phyloP scores from a whole-genome alignment of 192 early-diverging fungal species.

The Rhizophagus prolifer region DNA sequence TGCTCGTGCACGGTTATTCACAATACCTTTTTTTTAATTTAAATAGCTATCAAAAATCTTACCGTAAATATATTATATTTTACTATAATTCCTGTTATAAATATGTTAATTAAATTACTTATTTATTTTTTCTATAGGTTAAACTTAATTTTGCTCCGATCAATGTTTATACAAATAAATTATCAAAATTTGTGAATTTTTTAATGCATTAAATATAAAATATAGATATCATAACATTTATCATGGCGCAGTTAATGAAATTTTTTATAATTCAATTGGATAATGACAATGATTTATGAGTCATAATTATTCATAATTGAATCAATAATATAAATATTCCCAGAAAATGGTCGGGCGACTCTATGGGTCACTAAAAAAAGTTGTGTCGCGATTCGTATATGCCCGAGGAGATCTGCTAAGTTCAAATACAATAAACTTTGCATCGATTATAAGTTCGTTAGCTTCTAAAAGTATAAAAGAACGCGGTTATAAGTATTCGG shows the following conservation, averaged over 20 bases:
- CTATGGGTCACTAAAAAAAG: too few relatives aligned
- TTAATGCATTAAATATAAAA: too few relatives aligned
- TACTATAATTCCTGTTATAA: not conserved
- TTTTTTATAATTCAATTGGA: too few relatives aligned
- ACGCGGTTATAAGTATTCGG: slow-evolving; percentile 27
- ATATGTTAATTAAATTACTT: not conserved
- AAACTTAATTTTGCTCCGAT: not conserved
- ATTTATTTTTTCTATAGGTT: not conserved
- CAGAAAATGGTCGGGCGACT: too few relatives aligned
- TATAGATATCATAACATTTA: too few relatives aligned
- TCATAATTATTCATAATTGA: too few relatives aligned
- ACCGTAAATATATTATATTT: slow-evolving; percentile 53
- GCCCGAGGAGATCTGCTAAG: not conserved
- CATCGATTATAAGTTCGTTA: not conserved
- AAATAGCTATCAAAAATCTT: slow-evolving; percentile 77
- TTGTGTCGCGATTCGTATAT: too few relatives aligned
- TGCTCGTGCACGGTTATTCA: slow-evolving; percentile 85
- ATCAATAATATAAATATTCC: too few relatives aligned
- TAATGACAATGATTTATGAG: too few relatives aligned
- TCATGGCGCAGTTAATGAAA: too few relatives aligned
- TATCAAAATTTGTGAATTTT: too few relatives aligned
- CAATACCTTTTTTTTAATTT: not conserved
- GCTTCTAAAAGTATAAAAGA: not conserved
- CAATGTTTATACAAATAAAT: too few relatives aligned
- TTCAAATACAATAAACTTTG: not conserved